phyloP scores from a whole-genome alignment of 805 yeast species.

The Nakazawaea anatomiae region DNA sequence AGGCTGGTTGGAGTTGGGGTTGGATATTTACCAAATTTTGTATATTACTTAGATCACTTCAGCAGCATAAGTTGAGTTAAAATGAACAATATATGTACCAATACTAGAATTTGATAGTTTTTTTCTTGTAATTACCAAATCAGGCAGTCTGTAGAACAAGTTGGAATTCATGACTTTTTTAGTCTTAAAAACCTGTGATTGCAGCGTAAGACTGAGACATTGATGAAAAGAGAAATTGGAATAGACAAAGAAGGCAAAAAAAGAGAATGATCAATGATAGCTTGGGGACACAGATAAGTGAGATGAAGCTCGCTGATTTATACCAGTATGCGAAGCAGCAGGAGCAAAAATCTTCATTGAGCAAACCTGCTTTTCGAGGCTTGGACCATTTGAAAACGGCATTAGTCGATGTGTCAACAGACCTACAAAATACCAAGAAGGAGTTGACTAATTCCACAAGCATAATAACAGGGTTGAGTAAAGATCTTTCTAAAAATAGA shows the following conservation, averaged over 20 bases:
- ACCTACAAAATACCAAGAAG: background rate
- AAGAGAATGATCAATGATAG: background rate
- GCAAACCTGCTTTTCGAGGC: background rate
- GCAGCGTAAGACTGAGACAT: no score
- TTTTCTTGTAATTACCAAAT: background rate
- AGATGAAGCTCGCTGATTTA: constrained; percentile 4
- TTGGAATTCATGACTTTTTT: no score
- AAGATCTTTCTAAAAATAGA: constrained; percentile 6
- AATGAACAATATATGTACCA: background rate
- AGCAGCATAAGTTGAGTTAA: no score
- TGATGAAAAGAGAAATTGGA: no score
- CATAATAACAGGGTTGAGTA: background rate
- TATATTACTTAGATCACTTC: no score
- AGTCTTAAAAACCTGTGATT: no score
- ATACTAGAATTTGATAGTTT: background rate
- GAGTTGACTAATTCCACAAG: constrained; percentile 2
- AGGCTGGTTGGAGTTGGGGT: no score
- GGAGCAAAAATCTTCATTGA: background rate
- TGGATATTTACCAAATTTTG: no score
- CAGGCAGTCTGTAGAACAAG: background rate
- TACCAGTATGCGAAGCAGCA: background rate
- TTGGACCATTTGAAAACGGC: background rate
- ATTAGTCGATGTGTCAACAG: background rate
- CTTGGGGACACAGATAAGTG: background rate
- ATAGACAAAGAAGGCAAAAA: no score